Evolutionary conservation across 257 asterid genomes (phyloP).

Genomic region (Nicotiana paniculata): DNA sequence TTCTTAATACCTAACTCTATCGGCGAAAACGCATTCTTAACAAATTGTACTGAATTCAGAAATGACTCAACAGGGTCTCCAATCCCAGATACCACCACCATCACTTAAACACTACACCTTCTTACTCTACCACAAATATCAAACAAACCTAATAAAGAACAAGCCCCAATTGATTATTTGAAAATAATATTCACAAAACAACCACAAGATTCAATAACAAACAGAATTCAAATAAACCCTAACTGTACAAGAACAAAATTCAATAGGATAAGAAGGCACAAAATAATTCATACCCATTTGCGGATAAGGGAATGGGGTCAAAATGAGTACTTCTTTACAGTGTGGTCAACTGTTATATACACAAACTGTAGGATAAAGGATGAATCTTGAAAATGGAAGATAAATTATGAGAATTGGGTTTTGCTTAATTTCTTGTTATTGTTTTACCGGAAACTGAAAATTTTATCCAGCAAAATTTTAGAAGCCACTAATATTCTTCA

Average conservation of each 20-base stretch:
- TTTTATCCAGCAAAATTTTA: background rate
- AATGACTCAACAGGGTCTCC: slow-evolving; percentile 74
- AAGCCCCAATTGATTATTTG: no score
- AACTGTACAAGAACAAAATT: slow-evolving; percentile 1
- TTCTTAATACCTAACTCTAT: slow-evolving; percentile 64
- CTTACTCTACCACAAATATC: background rate
- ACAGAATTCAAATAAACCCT: slow-evolving; percentile 7
- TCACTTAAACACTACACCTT: slow-evolving; percentile 17
- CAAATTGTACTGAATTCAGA: slow-evolving; percentile 69
- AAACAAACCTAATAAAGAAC: background rate
- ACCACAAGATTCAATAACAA: background rate
- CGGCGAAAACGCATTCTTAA: slow-evolving; percentile 65
- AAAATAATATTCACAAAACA: background rate
- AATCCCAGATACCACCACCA: slow-evolving; percentile 66
- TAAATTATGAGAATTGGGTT: background rate
- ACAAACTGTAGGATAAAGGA: background rate
- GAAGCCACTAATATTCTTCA: slow-evolving; percentile 14
- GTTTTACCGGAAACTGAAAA: slow-evolving; percentile 13
- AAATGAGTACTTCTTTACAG: background rate
- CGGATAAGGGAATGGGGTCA: background rate
- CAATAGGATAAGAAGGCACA: background rate
- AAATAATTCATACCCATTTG: background rate
- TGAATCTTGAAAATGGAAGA: background rate
- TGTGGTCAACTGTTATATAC: background rate
- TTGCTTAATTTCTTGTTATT: slow-evolving; percentile 7